Evolutionary conservation across 2,329 filamentous ascomycete species (phyloP).

Genomic region (Fusarium brevicatenulatum): DNA sequence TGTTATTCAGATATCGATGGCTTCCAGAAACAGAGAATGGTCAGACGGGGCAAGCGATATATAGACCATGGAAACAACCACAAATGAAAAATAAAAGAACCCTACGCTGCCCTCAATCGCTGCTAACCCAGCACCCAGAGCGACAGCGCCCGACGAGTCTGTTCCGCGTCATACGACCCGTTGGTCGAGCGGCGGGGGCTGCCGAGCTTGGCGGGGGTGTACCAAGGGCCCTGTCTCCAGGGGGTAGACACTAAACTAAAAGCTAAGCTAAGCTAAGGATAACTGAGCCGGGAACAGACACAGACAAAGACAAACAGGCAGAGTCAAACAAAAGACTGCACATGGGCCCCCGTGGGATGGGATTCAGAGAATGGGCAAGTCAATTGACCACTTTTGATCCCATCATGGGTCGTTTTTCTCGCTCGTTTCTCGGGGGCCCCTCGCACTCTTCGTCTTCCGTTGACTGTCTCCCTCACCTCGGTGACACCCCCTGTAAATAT

Average conservation of each 20-base stretch:
- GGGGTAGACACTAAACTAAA: neutral
- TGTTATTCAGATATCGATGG: slow-evolving; percentile 29
- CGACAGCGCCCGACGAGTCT: slow-evolving; percentile 43
- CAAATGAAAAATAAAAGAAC: neutral
- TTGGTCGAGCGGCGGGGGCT: slow-evolving; percentile 42
- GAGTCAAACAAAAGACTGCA: neutral
- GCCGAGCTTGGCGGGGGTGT: slow-evolving; percentile 38
- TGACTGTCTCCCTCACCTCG: neutral
- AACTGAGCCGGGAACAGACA: neutral
- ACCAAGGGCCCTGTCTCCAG: neutral
- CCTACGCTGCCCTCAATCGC: neutral
- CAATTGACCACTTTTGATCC: slow-evolving; percentile 16
- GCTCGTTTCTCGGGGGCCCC: slow-evolving; percentile 15
- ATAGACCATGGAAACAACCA: slow-evolving; percentile 21
- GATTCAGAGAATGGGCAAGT: slow-evolving; percentile 41
- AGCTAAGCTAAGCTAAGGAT: neutral
- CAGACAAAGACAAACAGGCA: neutral
- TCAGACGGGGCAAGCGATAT: slow-evolving; percentile 47
- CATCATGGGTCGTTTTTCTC: slow-evolving; percentile 33
- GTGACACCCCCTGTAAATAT: neutral
- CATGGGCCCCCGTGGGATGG: slow-evolving; percentile 27
- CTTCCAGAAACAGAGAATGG: slow-evolving; percentile 38
- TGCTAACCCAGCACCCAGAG: slow-evolving; percentile 2
- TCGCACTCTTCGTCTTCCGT: slow-evolving; percentile 15
- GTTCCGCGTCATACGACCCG: slow-evolving; percentile 45